Conservation (phyloP, 2,329 filamentous ascomycete genomes). For the Phyllosticta citrichinensis region DNA sequence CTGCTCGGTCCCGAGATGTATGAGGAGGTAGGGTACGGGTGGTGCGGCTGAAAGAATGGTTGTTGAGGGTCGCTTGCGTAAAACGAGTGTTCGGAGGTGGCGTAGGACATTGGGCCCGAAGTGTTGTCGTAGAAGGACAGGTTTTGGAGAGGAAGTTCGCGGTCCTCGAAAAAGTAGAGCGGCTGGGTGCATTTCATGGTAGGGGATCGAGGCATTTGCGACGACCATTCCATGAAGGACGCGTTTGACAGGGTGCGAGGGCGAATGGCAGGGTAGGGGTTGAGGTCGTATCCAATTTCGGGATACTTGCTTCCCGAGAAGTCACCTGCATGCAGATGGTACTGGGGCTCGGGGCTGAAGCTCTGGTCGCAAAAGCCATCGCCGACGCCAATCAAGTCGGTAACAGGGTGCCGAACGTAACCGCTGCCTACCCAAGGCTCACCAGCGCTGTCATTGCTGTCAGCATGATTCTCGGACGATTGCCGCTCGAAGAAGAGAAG, state of each 20-base stretch:
- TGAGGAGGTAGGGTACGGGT: constrained; percentile 6
- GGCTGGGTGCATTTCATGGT: constrained; percentile 21
- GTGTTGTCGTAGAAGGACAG: constrained; percentile 6
- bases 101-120: constrained; percentile 6
- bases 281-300: constrained; percentile 6
- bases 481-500: neutral
- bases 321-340: constrained; percentile 23
- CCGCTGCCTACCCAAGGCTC: neutral
- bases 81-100: constrained; percentile 10
- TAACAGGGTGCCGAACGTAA: neutral
- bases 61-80: constrained; percentile 3
- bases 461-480: neutral
- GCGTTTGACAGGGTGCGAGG: constrained; percentile 28
- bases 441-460: neutral
- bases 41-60: neutral
- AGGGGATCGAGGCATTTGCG: constrained; percentile 18
- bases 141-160: neutral
- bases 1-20: constrained; percentile 2
- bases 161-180: constrained; percentile 10
- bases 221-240: constrained; percentile 21
- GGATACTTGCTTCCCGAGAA: constrained; percentile 13
- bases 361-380: neutral
- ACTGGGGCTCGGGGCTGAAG: constrained; percentile 7
- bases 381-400: neutral
- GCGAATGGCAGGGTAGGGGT: constrained; percentile 14